Evolutionary conservation across 805 yeast genomes (phyloP).

Genomic region (Lachancea nothofagi): DNA sequence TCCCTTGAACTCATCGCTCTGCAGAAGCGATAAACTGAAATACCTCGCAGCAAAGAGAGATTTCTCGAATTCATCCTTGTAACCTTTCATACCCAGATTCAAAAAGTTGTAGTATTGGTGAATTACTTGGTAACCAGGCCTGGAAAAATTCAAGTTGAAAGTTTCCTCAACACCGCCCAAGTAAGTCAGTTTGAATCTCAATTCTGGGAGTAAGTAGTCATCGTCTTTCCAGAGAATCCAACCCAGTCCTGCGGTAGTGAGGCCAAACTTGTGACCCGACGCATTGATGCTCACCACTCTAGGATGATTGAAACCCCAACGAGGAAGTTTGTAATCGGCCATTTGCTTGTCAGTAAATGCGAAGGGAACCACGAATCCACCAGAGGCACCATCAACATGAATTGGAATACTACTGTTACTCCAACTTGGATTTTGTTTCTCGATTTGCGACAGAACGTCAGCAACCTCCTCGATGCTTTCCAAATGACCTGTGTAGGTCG

Average conservation of each 20-base stretch:
- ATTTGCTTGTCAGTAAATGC: constrained; percentile 57
- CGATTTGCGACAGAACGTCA: constrained; percentile 61
- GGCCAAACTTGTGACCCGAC: constrained; percentile 90
- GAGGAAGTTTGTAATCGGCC: constrained; percentile 13
- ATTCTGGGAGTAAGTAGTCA: constrained; percentile 57
- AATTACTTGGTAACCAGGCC: constrained; percentile 88
- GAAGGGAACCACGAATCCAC: constrained; percentile 86
- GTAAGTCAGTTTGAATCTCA: constrained; percentile 74
- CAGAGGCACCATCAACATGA: constrained; percentile 92
- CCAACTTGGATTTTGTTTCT: constrained; percentile 34
- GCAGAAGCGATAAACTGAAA: constrained; percentile 38
- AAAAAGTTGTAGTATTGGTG: constrained; percentile 82
- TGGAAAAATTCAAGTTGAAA: constrained; percentile 78
- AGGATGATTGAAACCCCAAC: constrained; percentile 75
- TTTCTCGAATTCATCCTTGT: constrained; percentile 50
- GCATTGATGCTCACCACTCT: constrained; percentile 83
- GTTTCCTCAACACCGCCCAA: constrained; percentile 87
- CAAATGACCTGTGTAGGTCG: constrained; percentile 90
- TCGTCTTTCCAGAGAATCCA: constrained; percentile 83
- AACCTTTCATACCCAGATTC: constrained; percentile 69
- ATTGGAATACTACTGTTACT: constrained; percentile 57
- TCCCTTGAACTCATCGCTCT: constrained; percentile 57
- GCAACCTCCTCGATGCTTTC: constrained; percentile 65
- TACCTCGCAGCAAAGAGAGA: constrained; percentile 72
- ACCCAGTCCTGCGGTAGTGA: constrained; percentile 86